Percentiles rank a stretch among this genome's conserved stretches.
Conservation (phyloP, 441 rosid genomes). For the Oxalis stricta region DNA sequence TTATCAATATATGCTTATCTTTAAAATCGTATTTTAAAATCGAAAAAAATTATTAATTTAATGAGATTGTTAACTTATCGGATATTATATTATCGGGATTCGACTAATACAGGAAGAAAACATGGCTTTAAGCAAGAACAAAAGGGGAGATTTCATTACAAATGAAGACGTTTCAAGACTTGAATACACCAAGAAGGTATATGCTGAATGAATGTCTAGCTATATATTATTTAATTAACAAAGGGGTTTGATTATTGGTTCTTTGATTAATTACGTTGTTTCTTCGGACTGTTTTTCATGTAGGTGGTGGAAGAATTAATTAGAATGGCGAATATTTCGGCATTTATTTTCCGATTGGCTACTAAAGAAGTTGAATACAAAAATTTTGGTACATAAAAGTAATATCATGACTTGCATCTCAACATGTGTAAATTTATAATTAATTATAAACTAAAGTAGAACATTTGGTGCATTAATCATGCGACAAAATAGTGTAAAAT, state of each 20-base stretch:
- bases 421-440: too few relatives aligned
- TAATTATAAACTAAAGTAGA: too few relatives aligned
- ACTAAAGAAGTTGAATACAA: constrained; percentile 21
- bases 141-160: constrained; percentile 22
- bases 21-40: neutral
- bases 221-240: neutral
- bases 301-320: constrained; percentile 33
- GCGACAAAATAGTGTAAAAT: too few relatives aligned
- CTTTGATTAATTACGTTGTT: neutral
- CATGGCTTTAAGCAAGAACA: constrained; percentile 10
- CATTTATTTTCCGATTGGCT: constrained; percentile 10
- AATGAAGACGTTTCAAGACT: constrained; percentile 18
- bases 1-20: too few relatives aligned
- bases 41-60: neutral
- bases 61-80: neutral
- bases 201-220: neutral
- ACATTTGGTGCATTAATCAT: too few relatives aligned
- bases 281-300: neutral
- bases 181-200: constrained; percentile 20
- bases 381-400: constrained; percentile 14
- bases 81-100: neutral
- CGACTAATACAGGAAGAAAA: constrained; percentile 23
- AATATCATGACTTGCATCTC: too few relatives aligned
- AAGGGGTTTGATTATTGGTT: neutral
- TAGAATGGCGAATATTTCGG: constrained; percentile 24